These are phyloP conservation scores for Boletus rubropictus DNA, from an alignment of 768 basidiomycete species.

Conservation along the genomic window DNA sequence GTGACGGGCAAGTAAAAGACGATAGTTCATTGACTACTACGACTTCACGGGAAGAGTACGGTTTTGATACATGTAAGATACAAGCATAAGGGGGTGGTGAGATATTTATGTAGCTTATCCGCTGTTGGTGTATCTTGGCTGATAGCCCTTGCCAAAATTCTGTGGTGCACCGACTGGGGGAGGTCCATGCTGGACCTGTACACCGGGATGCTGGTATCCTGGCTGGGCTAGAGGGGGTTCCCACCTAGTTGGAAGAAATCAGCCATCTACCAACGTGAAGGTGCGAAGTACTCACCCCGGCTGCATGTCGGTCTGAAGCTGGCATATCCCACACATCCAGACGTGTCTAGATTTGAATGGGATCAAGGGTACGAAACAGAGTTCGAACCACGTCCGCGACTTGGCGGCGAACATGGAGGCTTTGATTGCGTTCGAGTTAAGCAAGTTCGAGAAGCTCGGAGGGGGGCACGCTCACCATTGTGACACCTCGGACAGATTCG, in stretches of 20 bases:
- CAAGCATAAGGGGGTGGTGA: not conserved
- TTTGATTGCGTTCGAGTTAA: constrained; percentile 19
- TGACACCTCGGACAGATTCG: constrained; percentile 67
- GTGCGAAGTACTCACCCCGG: constrained; percentile 37
- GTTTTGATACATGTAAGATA: constrained; percentile 1
- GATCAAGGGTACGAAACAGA: constrained; percentile 69
- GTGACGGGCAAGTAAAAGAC: constrained; percentile 2
- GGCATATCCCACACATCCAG: constrained; percentile 70
- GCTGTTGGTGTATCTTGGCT: constrained; percentile 23
- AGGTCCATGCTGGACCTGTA: constrained; percentile 10
- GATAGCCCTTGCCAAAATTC: constrained; percentile 20
- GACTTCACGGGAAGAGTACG: not conserved
- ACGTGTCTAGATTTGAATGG: constrained; percentile 57
- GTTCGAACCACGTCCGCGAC: constrained; percentile 66
- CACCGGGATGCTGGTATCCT: constrained; percentile 36
- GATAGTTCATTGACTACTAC: constrained; percentile 3
- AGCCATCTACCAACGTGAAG: not conserved
- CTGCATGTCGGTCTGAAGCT: constrained; percentile 51
- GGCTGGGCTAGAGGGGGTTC: constrained; percentile 33
- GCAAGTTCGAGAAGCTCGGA: not conserved
- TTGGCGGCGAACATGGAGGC: constrained; percentile 60
- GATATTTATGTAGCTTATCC: constrained; percentile 7
- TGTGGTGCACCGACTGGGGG: constrained; percentile 4
- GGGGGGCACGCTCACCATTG: constrained; percentile 47
- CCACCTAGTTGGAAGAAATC: constrained; percentile 22